Base-by-base conservation (phyloP, 306 rosid species). In the Betula pendula region DNA sequence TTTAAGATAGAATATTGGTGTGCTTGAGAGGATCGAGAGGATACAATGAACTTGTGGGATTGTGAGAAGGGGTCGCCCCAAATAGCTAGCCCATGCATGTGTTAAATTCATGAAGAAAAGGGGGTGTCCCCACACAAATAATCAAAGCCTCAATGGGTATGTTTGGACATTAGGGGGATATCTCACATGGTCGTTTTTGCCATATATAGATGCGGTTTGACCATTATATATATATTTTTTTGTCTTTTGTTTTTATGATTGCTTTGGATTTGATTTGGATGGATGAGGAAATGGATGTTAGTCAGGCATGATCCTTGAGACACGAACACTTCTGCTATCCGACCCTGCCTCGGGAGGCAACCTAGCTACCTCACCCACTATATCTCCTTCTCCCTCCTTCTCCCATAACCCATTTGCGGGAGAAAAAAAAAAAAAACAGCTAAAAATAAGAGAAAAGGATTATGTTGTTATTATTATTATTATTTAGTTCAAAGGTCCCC, bases 261-360 rank as follows among this genome's bases (percentile, higher is more conserved):
- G 68, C 10, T 68, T 63, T 74, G 35, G 53, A 70, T 68, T 15
- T 33, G 62, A 58, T 66, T 55, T 5, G 27, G 22, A 55, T 43
- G 35, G 56, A 71, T 35, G 53, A 75, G 58, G 70, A 82, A 79
- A 72, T 63, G 85, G 80, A 31, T 71, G 81, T 62, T 74, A 65
- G 7, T 53, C 87, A 83, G 80, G 95, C 85, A 83, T 89, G 93
- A 93, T 89, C 75, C 86, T 78, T 73, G 83, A 83, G 90, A 93
- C 96, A 88, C 43, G 80, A 84, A 84, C 97, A 88, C 67, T 44
- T 53, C 49, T 86, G 82, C 84, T 43, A 85, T 87, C 83, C 74
- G 87, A 87, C 89, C 87, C 87, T 83, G 86, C 87, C 82, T 33
- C 20, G 82, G 93, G 97, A 86, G 90, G 87, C 92, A 89, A 73